A percentile compares a stretch with the other conserved stretches of the same genome.
phyloP scores from a whole-genome alignment of 2,329 filamentous ascomycete species.

The Fusarium stilboides region DNA sequence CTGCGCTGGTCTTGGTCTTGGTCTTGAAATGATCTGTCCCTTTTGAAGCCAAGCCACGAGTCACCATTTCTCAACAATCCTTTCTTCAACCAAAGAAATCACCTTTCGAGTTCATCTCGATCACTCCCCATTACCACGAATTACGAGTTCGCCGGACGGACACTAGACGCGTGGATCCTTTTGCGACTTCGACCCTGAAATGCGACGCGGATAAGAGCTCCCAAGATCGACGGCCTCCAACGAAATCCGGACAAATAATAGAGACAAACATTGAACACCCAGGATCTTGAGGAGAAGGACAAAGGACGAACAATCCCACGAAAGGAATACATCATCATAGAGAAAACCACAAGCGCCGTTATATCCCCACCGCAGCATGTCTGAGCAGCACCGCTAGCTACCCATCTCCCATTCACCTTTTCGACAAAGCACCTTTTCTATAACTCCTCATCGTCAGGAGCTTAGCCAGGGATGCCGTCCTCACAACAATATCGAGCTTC shows the following conservation, averaged over 20 bases:
- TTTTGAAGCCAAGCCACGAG: conserved; percentile 33
- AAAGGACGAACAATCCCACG: background rate
- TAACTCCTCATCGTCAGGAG: conserved; percentile 27
- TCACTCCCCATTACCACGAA: conserved; percentile 2
- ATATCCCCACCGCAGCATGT: conserved; percentile 45
- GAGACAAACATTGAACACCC: conserved; percentile 8
- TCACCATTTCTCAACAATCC: conserved; percentile 29
- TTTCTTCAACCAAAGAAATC: conserved; percentile 15
- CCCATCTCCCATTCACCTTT: conserved; percentile 30
- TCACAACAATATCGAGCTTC: conserved; percentile 66
- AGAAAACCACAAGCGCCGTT: conserved; percentile 10
- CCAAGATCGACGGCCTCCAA: conserved; percentile 31
- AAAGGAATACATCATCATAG: background rate
- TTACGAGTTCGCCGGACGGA: conserved; percentile 43
- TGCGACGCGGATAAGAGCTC: conserved; percentile 41
- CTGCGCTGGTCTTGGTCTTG: conserved; percentile 29
- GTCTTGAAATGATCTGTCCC: conserved; percentile 47
- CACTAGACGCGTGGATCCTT: conserved; percentile 36
- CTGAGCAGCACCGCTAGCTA: conserved; percentile 43
- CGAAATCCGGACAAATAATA: conserved; percentile 18
- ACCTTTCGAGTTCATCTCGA: background rate
- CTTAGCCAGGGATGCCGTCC: conserved; percentile 69
- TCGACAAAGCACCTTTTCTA: conserved; percentile 35
- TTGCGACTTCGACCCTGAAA: conserved; percentile 45
- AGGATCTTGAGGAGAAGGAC: conserved; percentile 9